Evolutionary conservation across 805 yeast species (phyloP).

Genomic region (Naumovozyma baii): DNA sequence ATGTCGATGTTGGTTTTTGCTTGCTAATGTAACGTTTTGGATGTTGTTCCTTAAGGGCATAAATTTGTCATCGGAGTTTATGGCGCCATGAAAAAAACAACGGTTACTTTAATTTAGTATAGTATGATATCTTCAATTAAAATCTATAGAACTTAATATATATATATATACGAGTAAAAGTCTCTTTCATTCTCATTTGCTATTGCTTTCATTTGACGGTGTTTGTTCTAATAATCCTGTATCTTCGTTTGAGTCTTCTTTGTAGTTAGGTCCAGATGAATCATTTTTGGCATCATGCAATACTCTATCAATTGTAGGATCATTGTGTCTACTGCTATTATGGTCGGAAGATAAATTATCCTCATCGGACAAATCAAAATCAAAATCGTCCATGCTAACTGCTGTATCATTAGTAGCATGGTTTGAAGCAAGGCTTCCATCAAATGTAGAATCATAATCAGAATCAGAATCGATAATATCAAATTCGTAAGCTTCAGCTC

Average conservation of each 20-base stretch:
- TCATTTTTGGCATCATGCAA: slow-evolving; percentile 1
- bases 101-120: too few relatives aligned
- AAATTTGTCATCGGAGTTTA: too few relatives aligned
- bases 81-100: too few relatives aligned
- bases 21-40: too few relatives aligned
- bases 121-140: too few relatives aligned
- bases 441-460: slow-evolving; percentile 28
- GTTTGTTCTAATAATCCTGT: neutral
- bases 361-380: slow-evolving; percentile 29
- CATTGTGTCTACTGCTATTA: neutral
- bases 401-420: slow-evolving; percentile 9
- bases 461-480: slow-evolving; percentile 65
- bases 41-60: too few relatives aligned
- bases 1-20: neutral
- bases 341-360: slow-evolving; percentile 7
- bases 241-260: neutral
- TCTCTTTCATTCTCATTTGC: too few relatives aligned
- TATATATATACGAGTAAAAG: neutral
- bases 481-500: slow-evolving; percentile 66
- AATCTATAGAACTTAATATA: neutral
- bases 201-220: too few relatives aligned
- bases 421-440: slow-evolving; percentile 11
- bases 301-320: slow-evolving; percentile 1
- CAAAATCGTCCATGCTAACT: slow-evolving; percentile 22
- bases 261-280: neutral